Evolutionary conservation across 2,329 filamentous ascomycete genomes (phyloP).

Genomic region (Lasiodiplodia sp.): DNA sequence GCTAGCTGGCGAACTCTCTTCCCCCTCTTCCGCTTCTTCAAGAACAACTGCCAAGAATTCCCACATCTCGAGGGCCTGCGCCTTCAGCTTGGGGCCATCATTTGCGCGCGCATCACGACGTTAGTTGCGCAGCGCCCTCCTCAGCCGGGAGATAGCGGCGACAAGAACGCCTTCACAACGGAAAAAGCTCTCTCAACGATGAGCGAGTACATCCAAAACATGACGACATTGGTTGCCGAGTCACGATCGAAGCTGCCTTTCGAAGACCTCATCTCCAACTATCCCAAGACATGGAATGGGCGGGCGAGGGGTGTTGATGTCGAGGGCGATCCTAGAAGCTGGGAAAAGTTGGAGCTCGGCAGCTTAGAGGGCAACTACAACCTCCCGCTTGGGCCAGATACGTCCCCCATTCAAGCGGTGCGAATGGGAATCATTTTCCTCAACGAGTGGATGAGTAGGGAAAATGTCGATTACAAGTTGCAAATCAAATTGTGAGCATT

Average conservation of each 20-base stretch:
- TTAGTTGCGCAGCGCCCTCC: constrained; percentile 42
- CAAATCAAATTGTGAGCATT: constrained; percentile 22
- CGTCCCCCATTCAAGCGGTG: constrained; percentile 53
- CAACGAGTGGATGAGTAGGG: constrained; percentile 48
- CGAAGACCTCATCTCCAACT: constrained; percentile 46
- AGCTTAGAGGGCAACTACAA: constrained; percentile 49
- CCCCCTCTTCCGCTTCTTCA: constrained; percentile 44
- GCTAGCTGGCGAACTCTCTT: constrained; percentile 48
- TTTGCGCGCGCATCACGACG: constrained; percentile 47
- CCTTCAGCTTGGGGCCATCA: constrained; percentile 50
- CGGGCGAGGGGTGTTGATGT: constrained; percentile 27
- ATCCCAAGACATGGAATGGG: constrained; percentile 48
- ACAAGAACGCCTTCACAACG: neutral
- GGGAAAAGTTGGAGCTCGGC: constrained; percentile 45
- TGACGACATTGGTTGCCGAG: constrained; percentile 20
- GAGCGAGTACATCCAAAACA: constrained; percentile 19
- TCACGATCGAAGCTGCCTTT: constrained; percentile 37
- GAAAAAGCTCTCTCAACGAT: constrained; percentile 20
- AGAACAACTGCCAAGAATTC: constrained; percentile 39
- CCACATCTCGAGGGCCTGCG: constrained; percentile 51
- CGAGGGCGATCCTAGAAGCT: constrained; percentile 33
- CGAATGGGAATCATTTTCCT: constrained; percentile 53
- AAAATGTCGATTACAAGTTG: constrained; percentile 29
- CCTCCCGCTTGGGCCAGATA: constrained; percentile 50
- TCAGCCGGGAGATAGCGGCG: constrained; percentile 8